Conservation (phyloP, 768 basidiomycete genomes). For the Trametes cinnabarina region DNA sequence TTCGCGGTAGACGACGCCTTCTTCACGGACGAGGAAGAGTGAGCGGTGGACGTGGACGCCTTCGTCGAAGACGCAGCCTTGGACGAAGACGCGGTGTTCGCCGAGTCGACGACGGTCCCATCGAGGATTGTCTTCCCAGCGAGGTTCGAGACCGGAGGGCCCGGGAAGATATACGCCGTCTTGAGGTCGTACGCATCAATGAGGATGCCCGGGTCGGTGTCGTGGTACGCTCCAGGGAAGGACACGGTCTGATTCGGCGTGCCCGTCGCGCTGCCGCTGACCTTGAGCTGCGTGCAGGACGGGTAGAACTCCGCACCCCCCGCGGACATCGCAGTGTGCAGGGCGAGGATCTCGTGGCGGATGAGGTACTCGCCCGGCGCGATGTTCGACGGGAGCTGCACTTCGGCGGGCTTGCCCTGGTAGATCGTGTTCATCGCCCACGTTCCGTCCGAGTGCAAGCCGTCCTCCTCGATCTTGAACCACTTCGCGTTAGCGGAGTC, state of each 20-base stretch:
- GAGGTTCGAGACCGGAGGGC: conserved; percentile 20
- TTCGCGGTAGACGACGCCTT: not conserved
- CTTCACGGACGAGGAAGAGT: not conserved
- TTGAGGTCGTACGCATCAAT: conserved; percentile 28
- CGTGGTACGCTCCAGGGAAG: conserved; percentile 72
- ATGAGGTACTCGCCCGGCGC: conserved; percentile 71
- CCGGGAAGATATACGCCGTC: conserved; percentile 22
- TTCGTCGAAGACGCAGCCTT: not conserved
- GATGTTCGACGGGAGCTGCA: conserved; percentile 35
- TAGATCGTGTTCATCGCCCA: conserved; percentile 33
- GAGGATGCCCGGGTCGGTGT: conserved; percentile 70
- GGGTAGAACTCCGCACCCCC: conserved; percentile 78
- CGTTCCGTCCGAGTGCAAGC: conserved; percentile 22
- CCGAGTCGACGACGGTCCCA: not conserved
- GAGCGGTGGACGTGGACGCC: not conserved
- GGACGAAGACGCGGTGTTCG: not conserved
- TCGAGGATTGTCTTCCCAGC: conserved; percentile 3
- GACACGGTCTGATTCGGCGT: conserved; percentile 49
- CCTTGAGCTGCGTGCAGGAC: conserved; percentile 54
- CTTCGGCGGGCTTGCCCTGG: not conserved
- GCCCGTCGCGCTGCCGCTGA: conserved; percentile 55
- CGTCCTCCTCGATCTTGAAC: conserved; percentile 57
- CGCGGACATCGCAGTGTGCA: conserved; percentile 24
- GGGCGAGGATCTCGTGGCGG: conserved; percentile 56
- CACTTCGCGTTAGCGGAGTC: conserved; percentile 59